Evolutionary conservation across 805 yeast genomes (phyloP), one percentile per base, ranked within the genome.

Genomic region (Lachancea meyersii): DNA sequence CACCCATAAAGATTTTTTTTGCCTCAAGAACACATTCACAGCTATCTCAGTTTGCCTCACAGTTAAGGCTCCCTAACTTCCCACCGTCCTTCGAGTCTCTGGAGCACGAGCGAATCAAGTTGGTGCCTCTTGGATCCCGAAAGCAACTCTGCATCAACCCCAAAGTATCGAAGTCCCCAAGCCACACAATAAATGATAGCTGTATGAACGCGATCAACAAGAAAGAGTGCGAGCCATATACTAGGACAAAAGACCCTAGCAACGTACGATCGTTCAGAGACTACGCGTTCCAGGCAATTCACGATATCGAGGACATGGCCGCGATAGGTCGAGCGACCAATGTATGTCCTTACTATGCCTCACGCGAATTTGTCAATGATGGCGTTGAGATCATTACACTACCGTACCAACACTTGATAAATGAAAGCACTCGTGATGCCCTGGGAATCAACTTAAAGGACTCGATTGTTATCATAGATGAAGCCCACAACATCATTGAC

Each of bases 1-100:
- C 65, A 16, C 63, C 76, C 0, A 53, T 68, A 1, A 75, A 79
- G 50, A 76, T 89, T 1, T 76, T 64, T 51, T 88, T 80, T 56
- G 72, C 95, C 0, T 86, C 96, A 2, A 69, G 97, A 61, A 89
- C 97, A 0, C 97, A 89, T 55, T 86, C 96, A 0, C 97, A 89
- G 58, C 66, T 89, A 35, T 70, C 71, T 28, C 97, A 89, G 56
- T 85, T 89, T 55, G 76, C 87, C 0, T 73, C 76, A 13, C 96
- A 91, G 52, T 62, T 89, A 30, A 58, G 69, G 34, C 54, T 82
- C 19, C 77, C 94, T 0, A 48, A 64, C 0, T 81, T 86, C 44
- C 82, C 83, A 2, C 73, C 94, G 0, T 75, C 88, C 0, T 67
- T 79, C 43, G 63, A 53, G 13, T 41, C 45, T 8, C 54, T 51